These are phyloP conservation scores for Komagataella populi DNA, from an alignment of 805 yeast genomes.

Conservation along the genomic window DNA sequence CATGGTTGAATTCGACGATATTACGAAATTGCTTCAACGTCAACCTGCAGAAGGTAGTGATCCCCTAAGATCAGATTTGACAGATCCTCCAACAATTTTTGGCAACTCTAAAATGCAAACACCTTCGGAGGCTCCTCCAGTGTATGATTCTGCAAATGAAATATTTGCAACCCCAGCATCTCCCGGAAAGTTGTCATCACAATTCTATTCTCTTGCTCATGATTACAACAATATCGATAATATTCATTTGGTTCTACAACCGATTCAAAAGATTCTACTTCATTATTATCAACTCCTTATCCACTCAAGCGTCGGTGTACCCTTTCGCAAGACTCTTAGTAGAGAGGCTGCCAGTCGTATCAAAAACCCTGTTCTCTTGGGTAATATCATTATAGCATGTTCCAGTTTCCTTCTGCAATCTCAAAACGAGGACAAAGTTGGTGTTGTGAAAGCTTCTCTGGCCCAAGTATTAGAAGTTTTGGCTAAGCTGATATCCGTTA, in stretches of 20 bases:
- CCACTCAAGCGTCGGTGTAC: conserved; percentile 18
- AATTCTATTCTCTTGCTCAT: not conserved
- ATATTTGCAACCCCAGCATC: not conserved
- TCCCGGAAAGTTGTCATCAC: not conserved
- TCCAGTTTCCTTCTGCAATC: conserved; percentile 47
- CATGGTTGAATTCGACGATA: not conserved
- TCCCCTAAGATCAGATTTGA: not conserved
- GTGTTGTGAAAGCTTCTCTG: conserved; percentile 37
- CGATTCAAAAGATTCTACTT: conserved; percentile 1
- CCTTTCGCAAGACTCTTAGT: conserved; percentile 24
- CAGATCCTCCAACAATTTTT: not conserved
- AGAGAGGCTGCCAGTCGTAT: conserved; percentile 49
- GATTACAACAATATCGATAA: not conserved
- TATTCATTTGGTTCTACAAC: not conserved
- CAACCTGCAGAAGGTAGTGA: not conserved
- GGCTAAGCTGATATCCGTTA: conserved; percentile 44
- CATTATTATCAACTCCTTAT: conserved; percentile 12
- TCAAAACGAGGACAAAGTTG: conserved; percentile 47
- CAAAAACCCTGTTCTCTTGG: conserved; percentile 42
- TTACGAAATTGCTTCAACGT: not conserved
- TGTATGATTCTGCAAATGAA: not conserved
- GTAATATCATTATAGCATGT: conserved; percentile 50
- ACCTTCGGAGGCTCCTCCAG: not conserved
- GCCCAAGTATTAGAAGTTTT: conserved; percentile 45
- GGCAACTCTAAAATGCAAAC: not conserved